phyloP scores from a whole-genome alignment of 1,284 basidiomycete genomes.

The Ganoderma lingzhi region DNA sequence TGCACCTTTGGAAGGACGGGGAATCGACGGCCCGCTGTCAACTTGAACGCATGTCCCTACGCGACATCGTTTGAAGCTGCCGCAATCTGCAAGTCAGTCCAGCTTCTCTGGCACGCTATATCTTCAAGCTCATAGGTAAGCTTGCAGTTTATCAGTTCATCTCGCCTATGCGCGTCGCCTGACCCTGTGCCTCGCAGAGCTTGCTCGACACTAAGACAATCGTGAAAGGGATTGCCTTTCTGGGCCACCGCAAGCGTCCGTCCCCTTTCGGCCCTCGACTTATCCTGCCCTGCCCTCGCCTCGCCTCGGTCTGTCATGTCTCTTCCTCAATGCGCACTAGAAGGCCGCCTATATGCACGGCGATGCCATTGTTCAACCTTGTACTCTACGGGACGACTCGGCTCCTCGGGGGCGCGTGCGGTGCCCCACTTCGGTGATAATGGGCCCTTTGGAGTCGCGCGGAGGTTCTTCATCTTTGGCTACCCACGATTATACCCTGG shows the following conservation, averaged over 20 bases:
- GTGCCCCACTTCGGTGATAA: constrained; percentile 10
- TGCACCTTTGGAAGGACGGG: neutral
- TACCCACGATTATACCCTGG: constrained; percentile 22
- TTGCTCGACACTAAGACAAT: neutral
- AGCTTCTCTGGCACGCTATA: constrained; percentile 2
- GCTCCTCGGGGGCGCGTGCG: constrained; percentile 9
- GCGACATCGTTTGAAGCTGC: neutral
- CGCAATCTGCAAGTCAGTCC: neutral
- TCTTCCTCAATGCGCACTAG: constrained; percentile 13
- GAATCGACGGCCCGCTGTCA: neutral
- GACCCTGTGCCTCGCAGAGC: neutral
- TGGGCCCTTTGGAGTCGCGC: neutral
- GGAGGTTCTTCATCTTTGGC: neutral
- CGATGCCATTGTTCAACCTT: constrained; percentile 21
- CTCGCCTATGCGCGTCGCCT: constrained; percentile 1
- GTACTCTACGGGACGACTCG: constrained; percentile 11
- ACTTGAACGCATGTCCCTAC: neutral
- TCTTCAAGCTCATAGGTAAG: neutral
- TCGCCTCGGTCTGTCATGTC: neutral
- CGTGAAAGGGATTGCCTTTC: constrained; percentile 19
- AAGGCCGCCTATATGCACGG: constrained; percentile 4
- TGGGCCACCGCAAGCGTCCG: constrained; percentile 10
- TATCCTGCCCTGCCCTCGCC: constrained; percentile 10
- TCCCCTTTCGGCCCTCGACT: constrained; percentile 15
- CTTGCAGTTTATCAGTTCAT: constrained; percentile 4